Evolutionary conservation across 2,329 filamentous ascomycete species (phyloP).

Genomic region (Colletotrichum lupini): DNA sequence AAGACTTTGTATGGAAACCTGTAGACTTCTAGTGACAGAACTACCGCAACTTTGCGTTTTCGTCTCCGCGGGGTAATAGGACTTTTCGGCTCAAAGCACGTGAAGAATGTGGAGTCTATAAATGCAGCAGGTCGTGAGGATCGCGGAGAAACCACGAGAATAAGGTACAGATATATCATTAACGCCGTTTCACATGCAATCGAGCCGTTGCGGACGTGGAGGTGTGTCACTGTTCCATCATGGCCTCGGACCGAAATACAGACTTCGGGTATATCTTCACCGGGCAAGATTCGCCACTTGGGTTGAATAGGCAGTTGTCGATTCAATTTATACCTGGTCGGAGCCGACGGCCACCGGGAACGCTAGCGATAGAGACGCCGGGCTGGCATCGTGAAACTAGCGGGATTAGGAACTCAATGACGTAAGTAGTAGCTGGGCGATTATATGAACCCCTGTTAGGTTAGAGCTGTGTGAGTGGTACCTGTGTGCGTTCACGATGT

Average conservation of each 20-base stretch:
- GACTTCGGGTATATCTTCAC: conserved; percentile 12
- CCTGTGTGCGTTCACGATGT: conserved; percentile 19
- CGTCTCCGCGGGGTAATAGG: neutral
- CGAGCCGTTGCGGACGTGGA: neutral
- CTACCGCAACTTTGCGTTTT: neutral
- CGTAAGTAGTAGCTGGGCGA: conserved; percentile 21
- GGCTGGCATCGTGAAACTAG: conserved; percentile 30
- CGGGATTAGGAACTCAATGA: conserved; percentile 18
- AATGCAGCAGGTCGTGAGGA: neutral
- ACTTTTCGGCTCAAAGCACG: neutral
- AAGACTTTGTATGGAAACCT: neutral
- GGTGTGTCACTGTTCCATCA: neutral
- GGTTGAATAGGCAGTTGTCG: neutral
- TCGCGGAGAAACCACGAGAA: neutral
- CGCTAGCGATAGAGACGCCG: conserved; percentile 31
- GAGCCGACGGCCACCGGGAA: conserved; percentile 26
- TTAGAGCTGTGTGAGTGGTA: conserved; percentile 4
- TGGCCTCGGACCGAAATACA: conserved; percentile 1
- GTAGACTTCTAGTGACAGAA: neutral
- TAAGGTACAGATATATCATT: neutral
- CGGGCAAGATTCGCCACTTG: conserved; percentile 6
- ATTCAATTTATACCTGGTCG: conserved; percentile 3
- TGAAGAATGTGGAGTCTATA: neutral
- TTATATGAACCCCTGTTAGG: conserved; percentile 9
- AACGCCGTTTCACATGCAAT: neutral